Evolutionary conservation across 495 filamentous ascomycete species (phyloP).

Genomic region (Lasiosphaeria hispida): DNA sequence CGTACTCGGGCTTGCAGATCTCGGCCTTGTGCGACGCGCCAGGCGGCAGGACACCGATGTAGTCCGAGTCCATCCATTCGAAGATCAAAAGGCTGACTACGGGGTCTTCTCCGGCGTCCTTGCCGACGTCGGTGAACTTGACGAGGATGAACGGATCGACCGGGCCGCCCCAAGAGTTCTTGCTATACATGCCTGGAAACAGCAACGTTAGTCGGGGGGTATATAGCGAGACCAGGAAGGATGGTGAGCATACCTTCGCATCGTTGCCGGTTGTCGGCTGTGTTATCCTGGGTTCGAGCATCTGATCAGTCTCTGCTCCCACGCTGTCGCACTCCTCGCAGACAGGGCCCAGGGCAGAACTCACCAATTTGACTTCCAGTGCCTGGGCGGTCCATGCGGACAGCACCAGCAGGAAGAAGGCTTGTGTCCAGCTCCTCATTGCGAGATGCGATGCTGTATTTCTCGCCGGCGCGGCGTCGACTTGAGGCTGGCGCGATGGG

Average conservation of each 20-base stretch:
- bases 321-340: background rate
- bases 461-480: conserved; percentile 15
- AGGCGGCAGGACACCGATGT: conserved; percentile 61
- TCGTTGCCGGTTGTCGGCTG: conserved; percentile 74
- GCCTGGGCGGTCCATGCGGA: conserved; percentile 58
- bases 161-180: conserved; percentile 81
- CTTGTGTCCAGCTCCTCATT: conserved; percentile 43
- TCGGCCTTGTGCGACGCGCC: conserved; percentile 56
- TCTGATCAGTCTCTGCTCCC: conserved; percentile 4
- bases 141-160: conserved; percentile 85
- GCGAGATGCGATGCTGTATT: conserved; percentile 20
- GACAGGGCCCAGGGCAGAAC: background rate
- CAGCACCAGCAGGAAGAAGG: conserved; percentile 45
- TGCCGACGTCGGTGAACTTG: conserved; percentile 67
- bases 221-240: background rate
- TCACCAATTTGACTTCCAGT: conserved; percentile 57
- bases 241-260: conserved; percentile 58
- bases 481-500: background rate
- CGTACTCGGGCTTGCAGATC: conserved; percentile 69
- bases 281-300: conserved; percentile 57
- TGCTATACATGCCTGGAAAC: conserved; percentile 82
- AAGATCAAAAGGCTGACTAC: conserved; percentile 86
- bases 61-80: conserved; percentile 82
- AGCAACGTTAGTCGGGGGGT: background rate
- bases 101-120: conserved; percentile 59